Conservation (phyloP, 768 basidiomycete genomes). For the Podaxis sp. region DNA sequence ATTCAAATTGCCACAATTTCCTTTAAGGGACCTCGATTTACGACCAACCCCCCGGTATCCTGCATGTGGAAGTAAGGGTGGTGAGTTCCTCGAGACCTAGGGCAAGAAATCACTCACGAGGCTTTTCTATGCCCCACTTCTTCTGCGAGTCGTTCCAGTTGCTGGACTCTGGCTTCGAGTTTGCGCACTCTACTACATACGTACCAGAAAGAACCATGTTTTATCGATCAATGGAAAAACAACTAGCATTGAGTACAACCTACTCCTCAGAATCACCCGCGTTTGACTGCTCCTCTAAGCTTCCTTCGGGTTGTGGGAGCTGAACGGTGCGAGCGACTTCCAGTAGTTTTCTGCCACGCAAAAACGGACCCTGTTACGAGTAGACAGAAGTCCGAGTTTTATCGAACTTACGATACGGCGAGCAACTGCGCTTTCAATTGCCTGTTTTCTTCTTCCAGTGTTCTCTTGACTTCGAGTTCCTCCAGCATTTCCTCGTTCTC, state of each 20-base stretch:
- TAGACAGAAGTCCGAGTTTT: background rate
- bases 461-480: too few relatives aligned
- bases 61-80: too few relatives aligned
- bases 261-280: background rate
- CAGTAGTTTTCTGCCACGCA: background rate
- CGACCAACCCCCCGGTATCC: too few relatives aligned
- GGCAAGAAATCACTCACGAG: background rate
- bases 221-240: background rate
- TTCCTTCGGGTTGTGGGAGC: background rate
- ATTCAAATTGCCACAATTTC: too few relatives aligned
- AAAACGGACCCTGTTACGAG: background rate
- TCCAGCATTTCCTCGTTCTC: background rate
- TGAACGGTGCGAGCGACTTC: background rate
- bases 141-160: background rate
- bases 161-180: background rate
- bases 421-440: background rate
- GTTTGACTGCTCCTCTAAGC: background rate
- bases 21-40: too few relatives aligned
- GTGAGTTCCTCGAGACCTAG: background rate
- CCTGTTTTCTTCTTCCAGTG: background rate
- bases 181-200: too few relatives aligned
- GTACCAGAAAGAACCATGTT: background rate
- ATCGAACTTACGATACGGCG: background rate
- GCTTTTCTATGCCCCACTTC: background rate
- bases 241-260: background rate